Conservation (phyloP, 768 basidiomycete species). For the Rhodotorula toruloides region DNA sequence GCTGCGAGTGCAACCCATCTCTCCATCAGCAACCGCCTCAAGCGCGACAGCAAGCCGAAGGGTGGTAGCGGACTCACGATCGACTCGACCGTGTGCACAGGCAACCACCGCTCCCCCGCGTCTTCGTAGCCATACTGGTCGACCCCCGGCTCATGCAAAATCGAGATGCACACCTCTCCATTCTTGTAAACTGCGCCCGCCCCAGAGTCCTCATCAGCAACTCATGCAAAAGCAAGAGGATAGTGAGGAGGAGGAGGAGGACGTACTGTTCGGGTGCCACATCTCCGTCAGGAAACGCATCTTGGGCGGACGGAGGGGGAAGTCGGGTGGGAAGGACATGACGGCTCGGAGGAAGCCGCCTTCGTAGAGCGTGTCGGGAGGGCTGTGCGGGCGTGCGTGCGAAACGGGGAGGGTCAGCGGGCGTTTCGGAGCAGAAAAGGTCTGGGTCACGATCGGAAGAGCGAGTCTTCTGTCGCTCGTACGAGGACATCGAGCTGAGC, state of each 20-base stretch:
- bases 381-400: constrained; percentile 51
- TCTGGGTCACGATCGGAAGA: too few relatives aligned
- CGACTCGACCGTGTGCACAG: constrained; percentile 92
- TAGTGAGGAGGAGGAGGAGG: background rate
- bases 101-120: constrained; percentile 94
- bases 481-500: too few relatives aligned
- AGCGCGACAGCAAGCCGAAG: too few relatives aligned
- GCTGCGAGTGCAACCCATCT: constrained; percentile 52
- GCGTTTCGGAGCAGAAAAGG: background rate
- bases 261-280: constrained; percentile 52
- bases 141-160: constrained; percentile 83
- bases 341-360: constrained; percentile 93
- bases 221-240: background rate
- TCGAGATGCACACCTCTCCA: constrained; percentile 51
- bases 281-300: constrained; percentile 57
- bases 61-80: constrained; percentile 68
- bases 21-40: background rate
- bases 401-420: background rate
- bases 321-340: constrained; percentile 78
- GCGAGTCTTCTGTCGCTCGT: too few relatives aligned
- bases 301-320: constrained; percentile 84
- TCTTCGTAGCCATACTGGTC: constrained; percentile 94
- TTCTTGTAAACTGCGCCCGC: constrained; percentile 47
- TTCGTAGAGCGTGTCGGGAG: constrained; percentile 90
- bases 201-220: too few relatives aligned